These are phyloP conservation scores for Herpetomonas samuelpessoai DNA, from an alignment of 208 protist genomes.

Conservation along the genomic window DNA sequence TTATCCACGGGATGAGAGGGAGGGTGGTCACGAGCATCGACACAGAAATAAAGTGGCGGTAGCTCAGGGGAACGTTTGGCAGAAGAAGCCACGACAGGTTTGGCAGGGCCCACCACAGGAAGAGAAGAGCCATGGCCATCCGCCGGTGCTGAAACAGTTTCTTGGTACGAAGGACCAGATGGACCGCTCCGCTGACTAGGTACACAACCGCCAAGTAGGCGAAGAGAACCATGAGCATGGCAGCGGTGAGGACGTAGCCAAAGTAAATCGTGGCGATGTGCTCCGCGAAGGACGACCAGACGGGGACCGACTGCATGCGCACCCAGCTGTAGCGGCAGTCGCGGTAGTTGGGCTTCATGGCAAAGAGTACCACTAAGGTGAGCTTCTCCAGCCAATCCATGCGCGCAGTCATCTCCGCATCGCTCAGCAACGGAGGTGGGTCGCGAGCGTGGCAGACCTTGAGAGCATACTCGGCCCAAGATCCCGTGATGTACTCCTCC, in stretches of 20 bases:
- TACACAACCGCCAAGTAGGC: conserved; percentile 14
- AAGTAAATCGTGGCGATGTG: conserved; percentile 51
- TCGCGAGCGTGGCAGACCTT: conserved; percentile 42
- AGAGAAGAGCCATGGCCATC: conserved; percentile 12
- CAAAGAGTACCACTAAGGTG: conserved; percentile 44
- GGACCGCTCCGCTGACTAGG: conserved; percentile 21
- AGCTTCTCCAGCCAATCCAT: conserved; percentile 64
- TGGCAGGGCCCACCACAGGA: conserved; percentile 39
- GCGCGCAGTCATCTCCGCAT: conserved; percentile 43
- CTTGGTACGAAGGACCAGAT: conserved; percentile 20
- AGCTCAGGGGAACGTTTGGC: conserved; percentile 42
- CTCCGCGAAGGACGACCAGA: conserved; percentile 40
- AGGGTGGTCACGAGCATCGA: conserved; percentile 22
- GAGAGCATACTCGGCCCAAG: conserved; percentile 30
- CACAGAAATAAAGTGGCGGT: conserved; percentile 29
- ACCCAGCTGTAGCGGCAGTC: conserved; percentile 76
- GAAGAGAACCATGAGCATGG: conserved; percentile 27
- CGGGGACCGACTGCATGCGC: conserved; percentile 37
- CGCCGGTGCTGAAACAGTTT: conserved; percentile 13
- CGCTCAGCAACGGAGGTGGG: conserved; percentile 24
- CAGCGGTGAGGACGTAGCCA: conserved; percentile 29
- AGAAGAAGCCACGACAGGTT: conserved; percentile 27
- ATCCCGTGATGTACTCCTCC: conserved; percentile 33
- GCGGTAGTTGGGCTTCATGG: conserved; percentile 43
- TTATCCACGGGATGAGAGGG: conserved; percentile 39